Conservation (phyloP, 2,329 filamentous ascomycete species). For the Aphanocladium album region DNA sequence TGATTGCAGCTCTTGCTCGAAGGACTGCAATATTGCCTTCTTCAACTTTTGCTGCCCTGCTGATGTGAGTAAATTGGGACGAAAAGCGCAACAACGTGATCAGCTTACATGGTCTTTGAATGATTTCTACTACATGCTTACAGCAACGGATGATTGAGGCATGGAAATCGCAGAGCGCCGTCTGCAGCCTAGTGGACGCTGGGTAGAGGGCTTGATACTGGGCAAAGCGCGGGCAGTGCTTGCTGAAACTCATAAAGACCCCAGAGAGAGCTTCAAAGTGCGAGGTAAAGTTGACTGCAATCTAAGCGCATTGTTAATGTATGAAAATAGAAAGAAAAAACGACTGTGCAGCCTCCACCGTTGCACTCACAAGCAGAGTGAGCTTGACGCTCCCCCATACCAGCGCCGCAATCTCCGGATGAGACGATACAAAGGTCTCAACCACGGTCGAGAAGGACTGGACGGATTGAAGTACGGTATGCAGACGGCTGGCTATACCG, state of each 20-base stretch:
- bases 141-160: slow-evolving; percentile 32
- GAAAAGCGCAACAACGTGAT: not conserved
- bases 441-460: slow-evolving; percentile 32
- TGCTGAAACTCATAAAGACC: not conserved
- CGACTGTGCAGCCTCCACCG: too few species aligned
- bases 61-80: not conserved
- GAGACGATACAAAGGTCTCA: slow-evolving; percentile 32
- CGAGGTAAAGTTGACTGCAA: not conserved
- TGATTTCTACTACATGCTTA: slow-evolving; percentile 24
- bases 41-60: not conserved
- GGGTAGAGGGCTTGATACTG: not conserved
- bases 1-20: not conserved
- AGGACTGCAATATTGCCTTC: not conserved
- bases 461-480: slow-evolving; percentile 18
- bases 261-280: not conserved
- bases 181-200: not conserved
- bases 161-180: slow-evolving; percentile 29
- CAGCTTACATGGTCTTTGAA: slow-evolving; percentile 16
- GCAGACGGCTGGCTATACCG: not conserved
- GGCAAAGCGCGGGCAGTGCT: not conserved
- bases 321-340: not conserved
- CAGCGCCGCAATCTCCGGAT: slow-evolving; percentile 33
- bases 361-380: slow-evolving; percentile 29
- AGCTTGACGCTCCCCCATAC: slow-evolving; percentile 41
- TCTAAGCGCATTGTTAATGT: not conserved